Evolutionary conservation across 1,284 basidiomycete species (phyloP).

Genomic region (Takashimella koratensis): DNA sequence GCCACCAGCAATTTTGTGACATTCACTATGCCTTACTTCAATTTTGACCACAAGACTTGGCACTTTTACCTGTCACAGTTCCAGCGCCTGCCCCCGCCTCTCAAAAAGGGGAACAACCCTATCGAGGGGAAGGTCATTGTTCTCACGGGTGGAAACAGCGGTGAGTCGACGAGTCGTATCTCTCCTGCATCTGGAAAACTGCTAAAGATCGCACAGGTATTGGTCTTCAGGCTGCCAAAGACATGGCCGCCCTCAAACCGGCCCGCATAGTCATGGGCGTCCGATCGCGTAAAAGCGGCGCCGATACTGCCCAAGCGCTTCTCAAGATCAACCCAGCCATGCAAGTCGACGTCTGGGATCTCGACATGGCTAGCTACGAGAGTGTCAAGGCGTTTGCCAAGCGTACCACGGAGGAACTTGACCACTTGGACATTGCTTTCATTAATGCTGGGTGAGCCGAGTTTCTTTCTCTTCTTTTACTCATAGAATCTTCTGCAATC

Average conservation of each 20-base stretch:
- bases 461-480: background rate
- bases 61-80: background rate
- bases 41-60: background rate
- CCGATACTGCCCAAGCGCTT: slow-evolving; percentile 6
- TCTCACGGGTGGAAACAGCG: slow-evolving; percentile 23
- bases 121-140: slow-evolving; percentile 14
- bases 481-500: too few relatives aligned
- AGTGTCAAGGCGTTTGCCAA: slow-evolving; percentile 11
- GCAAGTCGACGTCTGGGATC: slow-evolving; percentile 14
- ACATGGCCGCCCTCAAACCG: slow-evolving; percentile 10
- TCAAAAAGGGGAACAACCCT: background rate
- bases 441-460: slow-evolving; percentile 12
- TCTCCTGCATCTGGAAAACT: background rate
- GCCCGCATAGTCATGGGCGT: slow-evolving; percentile 19
- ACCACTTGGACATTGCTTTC: slow-evolving; percentile 2
- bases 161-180: too few relatives aligned
- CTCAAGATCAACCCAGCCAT: slow-evolving; percentile 4
- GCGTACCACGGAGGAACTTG: background rate
- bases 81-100: background rate
- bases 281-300: slow-evolving; percentile 9
- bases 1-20: too few relatives aligned
- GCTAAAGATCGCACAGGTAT: slow-evolving; percentile 11
- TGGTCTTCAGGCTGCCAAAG: slow-evolving; percentile 18
- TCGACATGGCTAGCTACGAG: slow-evolving; percentile 11
- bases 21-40: background rate